Base-by-base conservation (phyloP, 2,329 filamentous ascomycete species). In the Colletotrichum musae region DNA sequence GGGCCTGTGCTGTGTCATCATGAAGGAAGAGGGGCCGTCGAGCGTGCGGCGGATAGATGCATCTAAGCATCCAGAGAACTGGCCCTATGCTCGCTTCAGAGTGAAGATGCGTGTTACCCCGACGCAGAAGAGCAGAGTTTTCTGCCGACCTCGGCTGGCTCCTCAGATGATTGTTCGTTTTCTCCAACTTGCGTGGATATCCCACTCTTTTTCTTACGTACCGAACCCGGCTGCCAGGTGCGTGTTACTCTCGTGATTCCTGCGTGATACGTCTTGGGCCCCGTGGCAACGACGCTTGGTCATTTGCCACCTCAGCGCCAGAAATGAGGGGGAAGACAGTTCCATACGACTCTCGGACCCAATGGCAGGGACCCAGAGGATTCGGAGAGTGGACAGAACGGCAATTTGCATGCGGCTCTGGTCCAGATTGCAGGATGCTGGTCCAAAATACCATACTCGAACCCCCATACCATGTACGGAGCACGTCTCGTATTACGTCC, bases 141-240 rank as follows among this genome's bases (percentile, higher is more conserved):
- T 32, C 39, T 58, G 6, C 26, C 24, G 47, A 21, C 56, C 56
- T 58, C 24, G 56, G 56, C 21, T 58, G n/a, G 28, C 28, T 4
- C 39, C 56, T 45, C 16, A 32, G 5, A 16, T 36, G 10, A 6
- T 10, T 36, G 32, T 36, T 9, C 32, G 32, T 36, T 1, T 36
- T 36, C 32, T 36, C 32, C 1, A 36, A 10, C 32, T 10, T 10
- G 32, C 32, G 32, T 36, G 32, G 32, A 36, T 36, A 10, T 36
- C 32, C 6, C 32, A 36, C 32, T 36, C 6, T 36, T 36, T 36
- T 36, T 2, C 32, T 24, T 24, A 36, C 10, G 32, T 36, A 36
- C 7, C 7, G 32, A 36, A 36, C 32, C 32, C 32, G 32, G 32
- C 32, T 36, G 32, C 32, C 32, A 36, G 32, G 32, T 36, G 32